These are phyloP conservation scores for Citrullus amarus DNA, from an alignment of 306 rosid species.

Conservation along the genomic window DNA sequence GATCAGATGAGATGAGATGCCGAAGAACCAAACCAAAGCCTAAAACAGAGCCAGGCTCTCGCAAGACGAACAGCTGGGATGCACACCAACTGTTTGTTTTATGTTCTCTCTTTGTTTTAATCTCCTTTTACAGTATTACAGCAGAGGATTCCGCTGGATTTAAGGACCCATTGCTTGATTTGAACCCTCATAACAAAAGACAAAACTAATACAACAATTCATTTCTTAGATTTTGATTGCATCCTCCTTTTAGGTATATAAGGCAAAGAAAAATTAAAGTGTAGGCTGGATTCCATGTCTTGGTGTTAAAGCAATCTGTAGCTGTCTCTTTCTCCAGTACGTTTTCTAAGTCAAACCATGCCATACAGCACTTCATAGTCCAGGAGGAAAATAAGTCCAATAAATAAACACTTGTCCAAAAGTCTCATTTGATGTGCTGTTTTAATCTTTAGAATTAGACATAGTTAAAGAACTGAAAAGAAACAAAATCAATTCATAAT, in stretches of 20 bases:
- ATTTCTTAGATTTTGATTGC: not conserved
- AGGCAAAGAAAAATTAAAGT: not conserved
- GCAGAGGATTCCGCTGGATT: not conserved
- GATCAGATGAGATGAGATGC: not conserved
- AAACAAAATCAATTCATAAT: not conserved
- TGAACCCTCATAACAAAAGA: not conserved
- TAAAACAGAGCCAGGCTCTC: not conserved
- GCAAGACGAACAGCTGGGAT: not conserved
- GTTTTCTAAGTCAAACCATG: not conserved
- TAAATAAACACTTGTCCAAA: not conserved
- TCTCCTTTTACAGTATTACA: not conserved
- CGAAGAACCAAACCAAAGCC: not conserved
- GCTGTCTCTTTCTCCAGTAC: constrained; percentile 3
- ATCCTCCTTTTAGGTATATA: not conserved
- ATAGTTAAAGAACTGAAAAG: not conserved
- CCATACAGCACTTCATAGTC: not conserved
- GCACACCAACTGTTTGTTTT: constrained; percentile 2
- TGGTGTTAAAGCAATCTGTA: not conserved
- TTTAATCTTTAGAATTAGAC: not conserved
- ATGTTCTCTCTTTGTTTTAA: not conserved
- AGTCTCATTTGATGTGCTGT: not conserved
- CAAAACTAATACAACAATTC: not conserved
- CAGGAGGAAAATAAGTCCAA: constrained; percentile 7
- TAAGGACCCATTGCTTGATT: not conserved
- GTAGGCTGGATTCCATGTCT: constrained; percentile 9